Conservation (phyloP, 768 basidiomycete genomes). For the Symmetrospora coprosmae region DNA sequence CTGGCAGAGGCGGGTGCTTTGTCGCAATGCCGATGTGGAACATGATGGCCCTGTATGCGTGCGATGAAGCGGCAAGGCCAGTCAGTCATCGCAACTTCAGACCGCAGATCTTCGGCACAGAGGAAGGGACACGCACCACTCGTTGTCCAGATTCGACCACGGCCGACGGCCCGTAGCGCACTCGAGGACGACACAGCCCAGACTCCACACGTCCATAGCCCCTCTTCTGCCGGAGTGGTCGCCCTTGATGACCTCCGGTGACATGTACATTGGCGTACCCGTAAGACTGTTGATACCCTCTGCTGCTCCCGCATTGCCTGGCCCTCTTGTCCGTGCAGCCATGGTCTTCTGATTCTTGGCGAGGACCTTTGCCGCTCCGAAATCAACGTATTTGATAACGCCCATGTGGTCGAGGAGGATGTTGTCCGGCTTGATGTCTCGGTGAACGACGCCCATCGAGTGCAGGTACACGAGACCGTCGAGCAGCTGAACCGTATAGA, state of each 20-base stretch:
- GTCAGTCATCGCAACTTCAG: too few species aligned
- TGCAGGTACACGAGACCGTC: constrained; percentile 89
- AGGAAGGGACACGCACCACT: constrained; percentile 82
- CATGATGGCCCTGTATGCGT: constrained; percentile 91
- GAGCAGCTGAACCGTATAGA: constrained; percentile 94
- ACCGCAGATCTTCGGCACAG: too few species aligned
- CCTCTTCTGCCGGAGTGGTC: constrained; percentile 74
- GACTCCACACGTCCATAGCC: constrained; percentile 92
- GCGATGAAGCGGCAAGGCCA: constrained; percentile 12
- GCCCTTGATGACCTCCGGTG: constrained; percentile 93
- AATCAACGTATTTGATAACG: constrained; percentile 92
- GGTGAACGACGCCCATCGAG: constrained; percentile 77
- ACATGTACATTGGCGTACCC: constrained; percentile 98
- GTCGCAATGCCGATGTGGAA: constrained; percentile 96
- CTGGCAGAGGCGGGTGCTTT: constrained; percentile 87
- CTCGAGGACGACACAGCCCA: constrained; percentile 94
- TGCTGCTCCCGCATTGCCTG: constrained; percentile 29
- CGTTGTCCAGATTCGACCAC: constrained; percentile 97
- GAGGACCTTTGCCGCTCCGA: constrained; percentile 91
- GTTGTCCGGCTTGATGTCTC: constrained; percentile 98
- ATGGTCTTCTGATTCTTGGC: constrained; percentile 74
- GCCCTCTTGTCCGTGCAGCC: constrained; percentile 34
- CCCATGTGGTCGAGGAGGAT: constrained; percentile 79
- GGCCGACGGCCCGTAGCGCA: constrained; percentile 93
- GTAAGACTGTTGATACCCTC: constrained; percentile 82